Evolutionary conservation across 2,329 filamentous ascomycete species (phyloP), one percentile per base, ranked within the genome.

Genomic region (Xylaria multiplex): DNA sequence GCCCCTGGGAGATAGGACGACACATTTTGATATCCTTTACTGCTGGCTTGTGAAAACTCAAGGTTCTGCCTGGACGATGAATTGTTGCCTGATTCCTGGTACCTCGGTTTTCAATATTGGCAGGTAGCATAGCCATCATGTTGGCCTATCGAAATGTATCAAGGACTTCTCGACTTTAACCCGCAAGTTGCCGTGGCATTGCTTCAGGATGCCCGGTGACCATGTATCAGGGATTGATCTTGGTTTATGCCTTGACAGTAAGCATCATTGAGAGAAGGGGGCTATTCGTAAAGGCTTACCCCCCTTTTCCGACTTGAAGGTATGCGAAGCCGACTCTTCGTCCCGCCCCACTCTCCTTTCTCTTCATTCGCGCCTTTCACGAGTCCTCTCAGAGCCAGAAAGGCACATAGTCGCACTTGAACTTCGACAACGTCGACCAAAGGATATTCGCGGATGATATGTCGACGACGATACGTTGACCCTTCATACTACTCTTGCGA

Each of bases 41-140:
- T 35, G 24, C 52, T 27, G 27, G 27, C 53, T 16, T 57, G 11
- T 2, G 46, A 40, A 22, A 24, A n/a, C 11, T 7, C 42, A 22
- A 30, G 30, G 42, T 11, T 14, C 11, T n/a, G 27, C 49, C 45
- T 13, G 32, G 55, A 19, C 24, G 43, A 35, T 11, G n/a, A 50
- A 9, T 62, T 62, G 57, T 14, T 65, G 65, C 65, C 62, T 65
- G 58, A 32, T 16, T 5, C 30, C 6, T 13, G 42, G 59, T 49
- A 22, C 24, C 48, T 32, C 13, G 45, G 16, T 40, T 37, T 48
- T 35, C 50, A n/a, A 48, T n/a, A 24, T 3, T 19, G 42, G 24
- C 13, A 19, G 45, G 64, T 46, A 56, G 45, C 56, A 52, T 63
- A 42, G 64, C 56, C 56, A 63, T 55, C 27, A 30, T 32, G 24